These are phyloP conservation scores for Chlamydomonas reinhardtii DNA, from an alignment of 163 green algal genomes.

Conservation along the genomic window DNA sequence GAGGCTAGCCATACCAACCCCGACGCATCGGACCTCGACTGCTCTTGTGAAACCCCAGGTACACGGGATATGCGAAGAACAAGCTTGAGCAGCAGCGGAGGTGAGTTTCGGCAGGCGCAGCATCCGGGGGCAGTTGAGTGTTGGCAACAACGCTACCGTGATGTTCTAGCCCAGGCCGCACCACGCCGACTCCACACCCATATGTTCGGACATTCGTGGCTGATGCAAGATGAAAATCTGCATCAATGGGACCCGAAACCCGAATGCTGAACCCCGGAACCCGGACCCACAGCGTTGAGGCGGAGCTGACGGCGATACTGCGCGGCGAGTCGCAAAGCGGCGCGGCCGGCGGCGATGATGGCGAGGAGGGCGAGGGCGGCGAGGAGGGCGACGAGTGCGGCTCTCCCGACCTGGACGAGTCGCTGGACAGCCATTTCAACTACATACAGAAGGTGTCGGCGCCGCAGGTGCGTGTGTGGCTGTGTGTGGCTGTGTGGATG, in stretches of 20 bases:
- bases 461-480: constrained; percentile 32
- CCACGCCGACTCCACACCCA: too few relatives aligned
- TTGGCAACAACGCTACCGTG: too few relatives aligned
- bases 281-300: constrained; percentile 14
- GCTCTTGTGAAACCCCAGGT: not conserved
- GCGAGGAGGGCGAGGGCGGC: not conserved
- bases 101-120: not conserved
- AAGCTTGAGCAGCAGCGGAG: constrained; percentile 39
- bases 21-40: not conserved
- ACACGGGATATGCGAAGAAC: constrained; percentile 1
- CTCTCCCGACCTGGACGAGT: constrained; percentile 47
- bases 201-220: too few relatives aligned
- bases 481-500: not conserved
- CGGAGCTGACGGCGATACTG: constrained; percentile 42
- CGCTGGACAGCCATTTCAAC: constrained; percentile 54
- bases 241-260: too few relatives aligned
- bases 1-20: not conserved
- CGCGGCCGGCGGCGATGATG: not conserved
- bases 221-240: too few relatives aligned
- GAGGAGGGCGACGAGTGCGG: constrained; percentile 35
- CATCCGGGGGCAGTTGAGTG: too few relatives aligned
- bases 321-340: constrained; percentile 26
- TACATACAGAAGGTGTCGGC: constrained; percentile 55
- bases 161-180: too few relatives aligned
- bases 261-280: too few relatives aligned